phyloP scores from a whole-genome alignment of 2,329 filamentous ascomycete genomes.

The Ophiostoma sp. region DNA sequence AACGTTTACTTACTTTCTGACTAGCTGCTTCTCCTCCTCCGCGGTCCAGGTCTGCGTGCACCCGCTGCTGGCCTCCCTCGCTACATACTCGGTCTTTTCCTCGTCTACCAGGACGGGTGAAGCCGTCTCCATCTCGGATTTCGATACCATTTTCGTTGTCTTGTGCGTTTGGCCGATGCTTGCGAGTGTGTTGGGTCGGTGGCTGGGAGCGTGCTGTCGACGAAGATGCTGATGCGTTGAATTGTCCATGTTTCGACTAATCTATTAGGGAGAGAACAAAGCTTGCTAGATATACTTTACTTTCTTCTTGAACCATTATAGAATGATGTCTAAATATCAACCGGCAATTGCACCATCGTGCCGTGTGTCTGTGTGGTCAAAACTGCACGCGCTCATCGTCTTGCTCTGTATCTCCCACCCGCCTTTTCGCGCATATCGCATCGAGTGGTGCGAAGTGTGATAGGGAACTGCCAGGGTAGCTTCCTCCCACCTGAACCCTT shows the following conservation, averaged over 20 bases:
- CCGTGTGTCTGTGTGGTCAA: not conserved
- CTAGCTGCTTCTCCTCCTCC: constrained; percentile 1
- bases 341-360: not conserved
- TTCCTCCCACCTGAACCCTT: not conserved
- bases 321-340: not conserved
- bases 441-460: not conserved
- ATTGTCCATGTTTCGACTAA: not conserved
- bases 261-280: not conserved
- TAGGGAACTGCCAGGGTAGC: not conserved
- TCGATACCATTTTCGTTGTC: not conserved
- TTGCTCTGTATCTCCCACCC: not conserved
- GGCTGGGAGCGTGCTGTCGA: not conserved
- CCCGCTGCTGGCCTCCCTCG: not conserved
- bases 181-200: not conserved
- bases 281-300: not conserved
- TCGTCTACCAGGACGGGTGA: not conserved
- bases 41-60: not conserved
- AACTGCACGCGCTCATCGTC: not conserved
- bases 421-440: not conserved
- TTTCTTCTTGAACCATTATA: not conserved
- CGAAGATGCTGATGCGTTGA: not conserved
- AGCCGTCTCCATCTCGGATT: not conserved
- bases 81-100: not conserved
- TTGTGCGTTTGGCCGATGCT: not conserved
- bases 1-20: not conserved